phyloP scores from a whole-genome alignment of 345 rosid species.

The Eucalyptus lansdowneana region DNA sequence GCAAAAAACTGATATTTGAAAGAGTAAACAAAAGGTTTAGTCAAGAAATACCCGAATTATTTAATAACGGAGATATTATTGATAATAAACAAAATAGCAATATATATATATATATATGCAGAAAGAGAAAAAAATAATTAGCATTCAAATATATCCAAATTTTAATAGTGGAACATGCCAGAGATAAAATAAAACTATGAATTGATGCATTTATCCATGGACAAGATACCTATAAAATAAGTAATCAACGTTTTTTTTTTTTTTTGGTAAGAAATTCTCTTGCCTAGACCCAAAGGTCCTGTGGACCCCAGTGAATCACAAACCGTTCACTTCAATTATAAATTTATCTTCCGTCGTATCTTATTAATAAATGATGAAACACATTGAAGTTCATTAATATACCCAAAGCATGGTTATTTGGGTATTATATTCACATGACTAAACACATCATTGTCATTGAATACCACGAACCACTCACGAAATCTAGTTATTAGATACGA shows the following conservation, averaged over 20 bases:
- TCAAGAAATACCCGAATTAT: background rate
- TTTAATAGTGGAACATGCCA: background rate
- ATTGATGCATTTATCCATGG: background rate
- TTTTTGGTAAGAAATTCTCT: background rate
- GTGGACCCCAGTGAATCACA: background rate
- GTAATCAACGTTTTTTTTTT: background rate
- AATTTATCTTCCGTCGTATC: fast-evolving
- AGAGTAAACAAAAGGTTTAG: background rate
- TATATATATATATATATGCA: fast-evolving
- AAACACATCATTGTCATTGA: background rate
- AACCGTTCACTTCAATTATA: background rate
- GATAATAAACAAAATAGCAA: background rate
- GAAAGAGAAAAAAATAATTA: background rate
- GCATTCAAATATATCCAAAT: background rate
- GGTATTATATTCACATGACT: background rate
- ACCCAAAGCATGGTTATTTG: background rate
- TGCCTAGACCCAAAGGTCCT: background rate
- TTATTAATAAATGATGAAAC: background rate
- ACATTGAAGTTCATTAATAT: background rate
- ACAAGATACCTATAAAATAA: background rate
- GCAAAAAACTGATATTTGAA: background rate
- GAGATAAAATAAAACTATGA: background rate
- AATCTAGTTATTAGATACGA: background rate
- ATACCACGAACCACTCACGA: background rate
- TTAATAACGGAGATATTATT: background rate